A percentile compares a stretch with the other conserved stretches of the same genome.
Evolutionary conservation across 495 filamentous ascomycete genomes (phyloP).

Genomic region (Neurospora tetraspora): DNA sequence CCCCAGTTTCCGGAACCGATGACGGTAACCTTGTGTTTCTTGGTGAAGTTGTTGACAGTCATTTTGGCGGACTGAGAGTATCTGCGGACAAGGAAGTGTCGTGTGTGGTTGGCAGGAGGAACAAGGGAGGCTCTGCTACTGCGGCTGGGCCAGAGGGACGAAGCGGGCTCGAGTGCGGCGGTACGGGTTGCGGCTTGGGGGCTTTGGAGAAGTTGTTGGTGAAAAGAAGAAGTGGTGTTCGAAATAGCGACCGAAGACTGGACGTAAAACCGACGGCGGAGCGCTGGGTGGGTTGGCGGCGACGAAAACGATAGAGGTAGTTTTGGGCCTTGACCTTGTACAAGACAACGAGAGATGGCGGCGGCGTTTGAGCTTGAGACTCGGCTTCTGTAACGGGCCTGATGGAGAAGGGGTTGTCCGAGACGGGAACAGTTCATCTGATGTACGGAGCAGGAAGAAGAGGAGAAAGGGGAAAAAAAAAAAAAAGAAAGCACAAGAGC

Average conservation of each 20-base stretch:
- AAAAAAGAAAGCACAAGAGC: neutral
- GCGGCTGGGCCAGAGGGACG: neutral
- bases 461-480: neutral
- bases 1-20: conserved; percentile 98
- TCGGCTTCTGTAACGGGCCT: neutral
- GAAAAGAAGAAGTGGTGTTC: neutral
- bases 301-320: neutral
- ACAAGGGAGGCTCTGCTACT: neutral
- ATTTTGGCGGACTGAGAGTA: conserved; percentile 19
- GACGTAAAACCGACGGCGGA: neutral
- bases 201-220: neutral
- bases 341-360: neutral
- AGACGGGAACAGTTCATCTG: neutral
- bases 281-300: neutral
- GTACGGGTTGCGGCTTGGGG: neutral
- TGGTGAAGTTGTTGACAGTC: conserved; percentile 17
- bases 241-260: neutral
- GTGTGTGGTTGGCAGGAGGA: neutral
- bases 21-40: conserved; percentile 87
- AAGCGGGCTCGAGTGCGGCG: neutral
- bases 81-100: conserved; percentile 1
- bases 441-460: neutral
- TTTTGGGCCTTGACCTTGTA: neutral
- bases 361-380: neutral
- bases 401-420: neutral